Base-by-base conservation (phyloP, 2,329 filamentous ascomycete species). In the Pseudopithomyces maydicus region DNA sequence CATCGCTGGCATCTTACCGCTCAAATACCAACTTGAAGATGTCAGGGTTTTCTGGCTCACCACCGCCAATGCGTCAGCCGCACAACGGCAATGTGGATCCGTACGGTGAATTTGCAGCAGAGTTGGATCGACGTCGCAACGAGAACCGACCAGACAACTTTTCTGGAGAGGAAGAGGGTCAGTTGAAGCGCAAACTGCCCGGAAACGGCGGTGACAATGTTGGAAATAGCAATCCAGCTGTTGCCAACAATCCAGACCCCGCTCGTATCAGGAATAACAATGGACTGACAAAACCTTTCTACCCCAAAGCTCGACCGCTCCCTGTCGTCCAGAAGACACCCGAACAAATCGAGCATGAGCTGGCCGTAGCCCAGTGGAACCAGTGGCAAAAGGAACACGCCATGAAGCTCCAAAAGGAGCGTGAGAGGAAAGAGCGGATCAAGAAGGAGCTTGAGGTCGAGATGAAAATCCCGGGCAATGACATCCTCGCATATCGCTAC, bases 401-500 rank as follows among this genome's bases (percentile, higher is more conserved):
- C 11, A 23, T 36, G 23, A 15, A 32, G 35, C 22, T 20, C 14
- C 35, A 15, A 12, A 26, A 17, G 10, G 22, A 39, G 11, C 6
- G 11, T 11, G 35, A 41, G 5, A 33, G 47, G n/a, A 39, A 39
- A 6, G 22, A 17, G 7, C 29, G 33, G 38, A 7, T 41, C 3
- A 51, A 51, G 14, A 19, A 4, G 6, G 48, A 51, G 11, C 48
- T 51, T 2, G n/a, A 42, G 6, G 48, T 36, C 23, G 48, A 43
- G 12, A 43, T 42, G n/a, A 33, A 10, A 6, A 1, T 15, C 8
- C 38, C 38, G 7, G 48, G 17, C 17, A 33, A 33, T 19, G 26
- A 51, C 3, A 14, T 51, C 48, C 48, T 51, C 17, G 36, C 38
- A 12, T 43, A 42, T 22, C 38, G 48, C 20, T 51, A 51, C 12